Conservation (phyloP, 306 rosid genomes). For the Urtica urens region DNA sequence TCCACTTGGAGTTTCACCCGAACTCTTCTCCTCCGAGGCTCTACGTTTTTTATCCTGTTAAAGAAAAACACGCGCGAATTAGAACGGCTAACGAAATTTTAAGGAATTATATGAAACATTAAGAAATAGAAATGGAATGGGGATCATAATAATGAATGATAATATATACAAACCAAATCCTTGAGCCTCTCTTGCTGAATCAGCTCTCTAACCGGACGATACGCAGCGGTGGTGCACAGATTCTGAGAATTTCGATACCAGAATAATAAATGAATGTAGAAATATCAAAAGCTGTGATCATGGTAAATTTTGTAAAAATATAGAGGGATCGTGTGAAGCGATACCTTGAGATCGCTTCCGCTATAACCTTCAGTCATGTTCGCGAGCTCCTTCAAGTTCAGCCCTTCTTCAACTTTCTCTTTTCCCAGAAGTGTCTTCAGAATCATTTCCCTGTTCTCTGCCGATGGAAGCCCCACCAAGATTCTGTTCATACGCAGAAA, state of each 20-base stretch:
- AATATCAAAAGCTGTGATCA: background rate
- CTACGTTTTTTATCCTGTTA: constrained; percentile 53
- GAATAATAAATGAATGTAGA: constrained; percentile 13
- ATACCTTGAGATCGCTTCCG: constrained; percentile 98
- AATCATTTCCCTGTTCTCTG: constrained; percentile 79
- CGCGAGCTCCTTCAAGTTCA: constrained; percentile 68
- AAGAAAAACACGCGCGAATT: background rate
- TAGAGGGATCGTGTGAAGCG: background rate
- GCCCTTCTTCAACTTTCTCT: constrained; percentile 50
- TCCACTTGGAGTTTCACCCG: constrained; percentile 12
- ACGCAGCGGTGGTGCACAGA: constrained; percentile 87
- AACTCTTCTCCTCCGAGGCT: constrained; percentile 19
- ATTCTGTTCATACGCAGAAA: constrained; percentile 44
- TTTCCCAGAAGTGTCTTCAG: constrained; percentile 57
- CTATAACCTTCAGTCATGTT: constrained; percentile 79
- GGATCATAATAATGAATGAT: background rate
- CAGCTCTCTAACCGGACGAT: constrained; percentile 76
- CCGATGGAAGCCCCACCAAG: constrained; percentile 81
- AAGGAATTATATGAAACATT: background rate
- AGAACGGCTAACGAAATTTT: background rate
- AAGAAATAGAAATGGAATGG: background rate
- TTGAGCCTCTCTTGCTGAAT: constrained; percentile 76
- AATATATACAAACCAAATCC: constrained; percentile 36
- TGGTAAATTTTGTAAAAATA: background rate
- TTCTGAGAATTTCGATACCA: constrained; percentile 33